A percentile compares a stretch with the other conserved stretches of the same genome.
phyloP scores from a whole-genome alignment of 1,139 yeast species.

The Wickerhamomyces sp. region DNA sequence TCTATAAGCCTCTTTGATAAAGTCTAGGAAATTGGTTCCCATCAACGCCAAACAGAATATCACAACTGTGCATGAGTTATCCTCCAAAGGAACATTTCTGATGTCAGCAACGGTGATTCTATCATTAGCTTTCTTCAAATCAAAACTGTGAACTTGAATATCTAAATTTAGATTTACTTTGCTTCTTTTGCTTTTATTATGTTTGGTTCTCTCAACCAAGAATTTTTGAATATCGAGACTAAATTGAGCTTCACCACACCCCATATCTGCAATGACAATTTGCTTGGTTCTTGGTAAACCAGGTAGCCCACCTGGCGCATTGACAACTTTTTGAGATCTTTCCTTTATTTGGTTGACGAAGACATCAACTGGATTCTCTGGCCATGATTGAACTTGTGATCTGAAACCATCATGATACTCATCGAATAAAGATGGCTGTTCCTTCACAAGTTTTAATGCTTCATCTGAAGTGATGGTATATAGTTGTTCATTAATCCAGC shows the following conservation, averaged over 20 bases:
- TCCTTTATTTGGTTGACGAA: slow-evolving; percentile 68
- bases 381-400: slow-evolving; percentile 95
- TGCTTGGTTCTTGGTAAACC: slow-evolving; percentile 47
- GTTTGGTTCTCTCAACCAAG: slow-evolving; percentile 35
- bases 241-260: slow-evolving; percentile 95
- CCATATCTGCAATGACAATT: slow-evolving; percentile 93
- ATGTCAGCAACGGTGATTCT: slow-evolving; percentile 94
- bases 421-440: slow-evolving; percentile 85
- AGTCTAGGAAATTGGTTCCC: slow-evolving; percentile 96
- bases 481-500: slow-evolving; percentile 96
- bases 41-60: slow-evolving; percentile 89
- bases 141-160: slow-evolving; percentile 81
- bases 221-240: slow-evolving; percentile 60
- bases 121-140: slow-evolving; percentile 79
- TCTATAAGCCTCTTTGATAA: slow-evolving; percentile 84
- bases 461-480: slow-evolving; percentile 78
- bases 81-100: slow-evolving; percentile 78
- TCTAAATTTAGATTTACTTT: slow-evolving; percentile 32
- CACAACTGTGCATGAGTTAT: slow-evolving; percentile 76
- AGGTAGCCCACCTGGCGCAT: slow-evolving; percentile 95
- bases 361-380: slow-evolving; percentile 92
- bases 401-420: slow-evolving; percentile 95
- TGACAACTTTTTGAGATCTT: slow-evolving; percentile 62
- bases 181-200: slow-evolving; percentile 35
- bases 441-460: slow-evolving; percentile 67